A percentile compares a stretch with the other conserved stretches of the same genome.
Conservation (phyloP, 352 stramenopile genomes). For the Globisporangium sylvaticum region DNA sequence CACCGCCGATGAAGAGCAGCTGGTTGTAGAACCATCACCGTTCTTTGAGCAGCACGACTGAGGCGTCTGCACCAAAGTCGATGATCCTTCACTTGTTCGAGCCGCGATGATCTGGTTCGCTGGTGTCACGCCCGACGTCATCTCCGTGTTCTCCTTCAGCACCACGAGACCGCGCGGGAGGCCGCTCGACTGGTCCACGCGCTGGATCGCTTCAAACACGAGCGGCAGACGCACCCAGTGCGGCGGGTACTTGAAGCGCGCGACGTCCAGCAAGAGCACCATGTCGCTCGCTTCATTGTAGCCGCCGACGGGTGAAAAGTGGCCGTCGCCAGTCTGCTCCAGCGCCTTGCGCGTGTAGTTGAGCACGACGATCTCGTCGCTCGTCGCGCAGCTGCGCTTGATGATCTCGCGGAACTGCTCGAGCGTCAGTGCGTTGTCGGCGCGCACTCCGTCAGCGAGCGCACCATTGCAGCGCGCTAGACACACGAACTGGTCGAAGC, state of each 20-base stretch:
- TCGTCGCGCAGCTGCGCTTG: slow-evolving; percentile 65
- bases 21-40: background rate
- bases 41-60: background rate
- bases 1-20: background rate
- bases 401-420: slow-evolving; percentile 63
- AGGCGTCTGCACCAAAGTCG: background rate
- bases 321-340: slow-evolving; percentile 92
- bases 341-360: slow-evolving; percentile 91
- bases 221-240: slow-evolving; percentile 68
- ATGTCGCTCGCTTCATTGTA: slow-evolving; percentile 90
- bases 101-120: slow-evolving; percentile 1
- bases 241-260: slow-evolving; percentile 95
- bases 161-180: slow-evolving; percentile 21
- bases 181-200: slow-evolving; percentile 39
- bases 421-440: slow-evolving; percentile 46
- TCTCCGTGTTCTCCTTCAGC: slow-evolving; percentile 8
- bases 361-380: slow-evolving; percentile 86
- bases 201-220: slow-evolving; percentile 52
- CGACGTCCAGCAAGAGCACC: slow-evolving; percentile 95
- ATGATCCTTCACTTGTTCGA: background rate
- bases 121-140: background rate
- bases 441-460: slow-evolving; percentile 39
- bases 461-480: slow-evolving; percentile 61
- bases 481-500: slow-evolving; percentile 63
- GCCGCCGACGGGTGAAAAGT: slow-evolving; percentile 96